phyloP scores from a whole-genome alignment of 345 rosid genomes.

The Mallotus nudiflorus region DNA sequence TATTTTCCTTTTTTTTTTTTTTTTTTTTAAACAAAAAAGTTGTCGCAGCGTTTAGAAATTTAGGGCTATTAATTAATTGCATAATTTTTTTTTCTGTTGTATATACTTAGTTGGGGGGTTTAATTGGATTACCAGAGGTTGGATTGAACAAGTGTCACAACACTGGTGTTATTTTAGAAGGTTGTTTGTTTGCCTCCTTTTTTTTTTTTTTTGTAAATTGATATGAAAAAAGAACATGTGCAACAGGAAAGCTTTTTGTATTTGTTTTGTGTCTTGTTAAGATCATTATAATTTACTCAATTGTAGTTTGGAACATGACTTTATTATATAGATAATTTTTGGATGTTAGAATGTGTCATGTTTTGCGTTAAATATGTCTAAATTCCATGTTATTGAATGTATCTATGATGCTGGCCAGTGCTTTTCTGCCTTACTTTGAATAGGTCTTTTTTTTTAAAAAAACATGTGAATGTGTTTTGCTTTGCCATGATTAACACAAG shows the following conservation, averaged over 20 bases:
- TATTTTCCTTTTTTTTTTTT: background rate
- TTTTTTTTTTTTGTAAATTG: slow-evolving; percentile 18
- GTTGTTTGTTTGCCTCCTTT: slow-evolving; percentile 8
- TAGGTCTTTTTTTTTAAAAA: background rate
- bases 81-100: slow-evolving; percentile 5
- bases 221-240: slow-evolving; percentile 5
- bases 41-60: background rate
- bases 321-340: too few relatives aligned
- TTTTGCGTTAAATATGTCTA: too few relatives aligned
- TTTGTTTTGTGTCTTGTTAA: background rate
- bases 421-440: background rate
- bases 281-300: background rate
- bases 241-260: slow-evolving; percentile 6
- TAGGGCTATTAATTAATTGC: slow-evolving; percentile 2
- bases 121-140: slow-evolving; percentile 9
- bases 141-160: background rate
- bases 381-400: too few relatives aligned
- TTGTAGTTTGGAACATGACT: background rate
- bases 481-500: background rate
- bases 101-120: background rate
- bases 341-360: too few relatives aligned
- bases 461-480: too few relatives aligned
- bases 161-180: slow-evolving; percentile 17
- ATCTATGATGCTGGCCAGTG: background rate
- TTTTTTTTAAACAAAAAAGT: background rate